Base-by-base conservation (phyloP, 495 filamentous ascomycete genomes). In the Aspergillus ellipticus region DNA sequence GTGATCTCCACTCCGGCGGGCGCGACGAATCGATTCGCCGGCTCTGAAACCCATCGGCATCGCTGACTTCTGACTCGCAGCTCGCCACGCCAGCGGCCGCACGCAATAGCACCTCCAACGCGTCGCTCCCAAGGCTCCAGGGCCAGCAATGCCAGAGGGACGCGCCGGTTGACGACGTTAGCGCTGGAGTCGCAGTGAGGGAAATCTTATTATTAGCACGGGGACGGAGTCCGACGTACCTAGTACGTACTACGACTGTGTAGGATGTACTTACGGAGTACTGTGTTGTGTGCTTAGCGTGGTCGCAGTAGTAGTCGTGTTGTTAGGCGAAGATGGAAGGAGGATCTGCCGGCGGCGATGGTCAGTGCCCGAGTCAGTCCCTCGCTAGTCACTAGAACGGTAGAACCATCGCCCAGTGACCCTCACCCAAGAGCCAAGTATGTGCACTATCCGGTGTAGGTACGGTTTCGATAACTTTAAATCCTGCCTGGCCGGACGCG, bases 21-120 rank as follows among this genome's bases (percentile, higher is more conserved):
- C 39, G 33, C 41, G 53, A 53, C 58, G 45, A 57, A 54, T 61
- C 42, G 47, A 61, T 53, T 45, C 53, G 52, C 43, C 47, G 22
- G 39, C 53, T 41, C 42, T 43, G 46, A 54, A 52, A 50, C 53
- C 51, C 28, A 49, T 51, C 49, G 26, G 39, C 21, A 51, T 54
- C 43, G 39, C 13, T 41, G 42, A 35, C 41, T 52, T 56, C 52
- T 66, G 63, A 63, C 60, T 63, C 56, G 64, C 58, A 63, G 58
- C 49, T 43, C 19, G 52, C 54, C 57, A 59, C 53, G 61, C 55
- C 55, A 52, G 55, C 55, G 57, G 42, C 58, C 43, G 55, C 58
- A 61, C 29, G 62, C 55, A 55, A 64, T 58, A 33, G 19, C 42
- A 42, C 29, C 35, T 55, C 41, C 22, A 53, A 55, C 49, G 31